A percentile compares a stretch with the other conserved stretches of the same genome.
Conservation (phyloP, 306 rosid species). For the Styphnolobium japonicum region DNA sequence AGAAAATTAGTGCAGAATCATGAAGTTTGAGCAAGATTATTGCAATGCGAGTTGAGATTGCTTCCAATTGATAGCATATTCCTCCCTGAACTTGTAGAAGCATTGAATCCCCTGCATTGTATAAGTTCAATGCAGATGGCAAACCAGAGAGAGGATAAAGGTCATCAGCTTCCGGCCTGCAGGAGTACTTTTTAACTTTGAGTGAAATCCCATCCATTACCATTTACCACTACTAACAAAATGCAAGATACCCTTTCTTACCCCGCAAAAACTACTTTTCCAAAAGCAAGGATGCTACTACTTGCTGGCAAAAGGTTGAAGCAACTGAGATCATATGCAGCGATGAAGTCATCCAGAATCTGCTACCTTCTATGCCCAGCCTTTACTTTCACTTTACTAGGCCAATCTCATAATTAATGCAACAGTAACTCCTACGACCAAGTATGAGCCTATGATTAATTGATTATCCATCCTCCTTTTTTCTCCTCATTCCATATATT, state of each 20-base stretch:
- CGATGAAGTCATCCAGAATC: neutral
- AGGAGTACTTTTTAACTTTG: neutral
- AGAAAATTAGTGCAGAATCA: too few relatives aligned
- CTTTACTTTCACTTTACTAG: neutral
- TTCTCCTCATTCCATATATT: neutral
- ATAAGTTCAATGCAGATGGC: neutral
- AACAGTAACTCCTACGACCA: neutral
- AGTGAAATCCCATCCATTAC: neutral
- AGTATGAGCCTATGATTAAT: too few relatives aligned
- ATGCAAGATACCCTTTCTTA: too few relatives aligned
- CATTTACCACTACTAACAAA: too few relatives aligned
- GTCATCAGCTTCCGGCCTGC: too few relatives aligned
- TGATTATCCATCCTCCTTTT: neutral
- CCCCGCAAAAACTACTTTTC: conserved; percentile 12
- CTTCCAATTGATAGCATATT: too few relatives aligned
- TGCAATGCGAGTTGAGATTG: too few relatives aligned
- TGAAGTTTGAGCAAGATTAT: too few relatives aligned
- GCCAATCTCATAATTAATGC: neutral
- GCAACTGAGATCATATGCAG: neutral
- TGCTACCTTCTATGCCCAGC: too few relatives aligned
- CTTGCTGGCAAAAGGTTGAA: neutral
- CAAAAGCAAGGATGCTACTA: neutral
- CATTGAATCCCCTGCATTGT: neutral
- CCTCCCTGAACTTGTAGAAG: neutral
- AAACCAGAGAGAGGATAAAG: neutral